Evolutionary conservation across 2,329 filamentous ascomycete species (phyloP), one percentile per base, ranked within the genome.

Genomic region (Aspergillus awamori): DNA sequence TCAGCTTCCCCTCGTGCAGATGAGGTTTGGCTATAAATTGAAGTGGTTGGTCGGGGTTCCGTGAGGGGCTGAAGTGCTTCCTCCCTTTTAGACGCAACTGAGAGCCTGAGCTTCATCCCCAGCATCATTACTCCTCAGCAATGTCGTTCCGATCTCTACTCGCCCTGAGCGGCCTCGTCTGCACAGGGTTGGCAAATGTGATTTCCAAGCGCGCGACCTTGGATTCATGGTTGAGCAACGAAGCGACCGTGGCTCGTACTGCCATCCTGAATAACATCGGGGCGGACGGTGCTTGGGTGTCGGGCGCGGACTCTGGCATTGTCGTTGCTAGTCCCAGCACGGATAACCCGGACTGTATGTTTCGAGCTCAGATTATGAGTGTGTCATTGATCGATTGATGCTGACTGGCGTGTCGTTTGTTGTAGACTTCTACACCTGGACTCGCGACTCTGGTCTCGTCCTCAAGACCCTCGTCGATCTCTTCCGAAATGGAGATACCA

Each of bases 371-470:
- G 5, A 20, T n/a, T 15, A 15, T 59, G 22, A 28, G n/a, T 11
- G 41, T 45, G 17, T 11, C 10, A 5, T 36, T 36, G 33, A 4
- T 45, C 11, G 41, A 45, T 45, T 17, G 41, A 20, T 33, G 24
- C 38, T 55, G 51, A 56, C 13, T 36, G 33, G 11, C 11, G 11
- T 36, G 8, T 47, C 10, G 2, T 39, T 7, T 20, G 5, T 36
- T 36, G 33, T 36, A 91, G 89, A 93, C 74, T 93, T 84, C 71
- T 93, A 87, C 70, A 92, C 89, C 1, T 94, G 91, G 91, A 92
- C 88, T 1, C 81, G 91, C 69, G 91, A 94, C 73, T 84, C 88
- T 15, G 89, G 87, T 24, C 81, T 93, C 30, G 86, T 87, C 2
- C 86, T 90, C 78, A 92, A 91, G 77, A 79, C 80, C 24, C 76